A percentile compares a stretch with the other conserved stretches of the same genome.
These are phyloP conservation scores for Alternaria sp. DNA, from an alignment of 2,329 filamentous ascomycete species.

Conservation along the genomic window DNA sequence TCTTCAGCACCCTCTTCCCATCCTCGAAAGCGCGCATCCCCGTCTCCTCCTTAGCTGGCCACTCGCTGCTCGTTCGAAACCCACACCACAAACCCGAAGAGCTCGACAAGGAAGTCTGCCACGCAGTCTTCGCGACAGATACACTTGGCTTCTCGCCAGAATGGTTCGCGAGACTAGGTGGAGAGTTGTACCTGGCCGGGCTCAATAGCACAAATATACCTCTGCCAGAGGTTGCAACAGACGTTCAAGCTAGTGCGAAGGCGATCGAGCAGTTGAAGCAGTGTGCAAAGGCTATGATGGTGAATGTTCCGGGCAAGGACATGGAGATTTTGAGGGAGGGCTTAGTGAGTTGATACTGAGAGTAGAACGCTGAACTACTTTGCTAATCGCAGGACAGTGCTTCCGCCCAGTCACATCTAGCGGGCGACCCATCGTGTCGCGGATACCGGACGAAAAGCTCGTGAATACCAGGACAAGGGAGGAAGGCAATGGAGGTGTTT, in stretches of 20 bases:
- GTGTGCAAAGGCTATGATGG: slow-evolving; percentile 59
- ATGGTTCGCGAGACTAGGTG: slow-evolving; percentile 70
- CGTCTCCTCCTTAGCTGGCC: slow-evolving; percentile 69
- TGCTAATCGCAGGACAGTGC: slow-evolving; percentile 52
- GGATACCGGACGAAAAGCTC: slow-evolving; percentile 63
- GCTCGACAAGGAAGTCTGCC: slow-evolving; percentile 59
- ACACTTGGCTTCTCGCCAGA: slow-evolving; percentile 69
- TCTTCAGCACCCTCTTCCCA: slow-evolving; percentile 71
- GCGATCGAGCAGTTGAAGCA: slow-evolving; percentile 59
- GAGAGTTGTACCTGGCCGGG: slow-evolving; percentile 75
- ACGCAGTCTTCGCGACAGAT: slow-evolving; percentile 72
- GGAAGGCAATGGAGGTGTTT: slow-evolving; percentile 66
- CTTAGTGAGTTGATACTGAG: slow-evolving; percentile 49
- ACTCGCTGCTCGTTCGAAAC: slow-evolving; percentile 72
- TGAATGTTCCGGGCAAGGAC: slow-evolving; percentile 54
- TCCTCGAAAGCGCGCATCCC: slow-evolving; percentile 60
- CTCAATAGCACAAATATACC: slow-evolving; percentile 68
- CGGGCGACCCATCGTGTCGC: slow-evolving; percentile 68
- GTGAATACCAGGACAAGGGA: slow-evolving; percentile 56
- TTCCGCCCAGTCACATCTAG: slow-evolving; percentile 72
- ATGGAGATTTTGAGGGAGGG: slow-evolving; percentile 69
- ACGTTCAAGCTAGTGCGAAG: slow-evolving; percentile 55
- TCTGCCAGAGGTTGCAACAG: slow-evolving; percentile 64
- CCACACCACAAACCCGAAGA: slow-evolving; percentile 58
- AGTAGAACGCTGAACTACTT: slow-evolving; percentile 3